Evolutionary conservation across 371 early-diverging fungal species (phyloP), one percentile per base, ranked within the genome.

Genomic region (Zancudomyces culisetae): DNA sequence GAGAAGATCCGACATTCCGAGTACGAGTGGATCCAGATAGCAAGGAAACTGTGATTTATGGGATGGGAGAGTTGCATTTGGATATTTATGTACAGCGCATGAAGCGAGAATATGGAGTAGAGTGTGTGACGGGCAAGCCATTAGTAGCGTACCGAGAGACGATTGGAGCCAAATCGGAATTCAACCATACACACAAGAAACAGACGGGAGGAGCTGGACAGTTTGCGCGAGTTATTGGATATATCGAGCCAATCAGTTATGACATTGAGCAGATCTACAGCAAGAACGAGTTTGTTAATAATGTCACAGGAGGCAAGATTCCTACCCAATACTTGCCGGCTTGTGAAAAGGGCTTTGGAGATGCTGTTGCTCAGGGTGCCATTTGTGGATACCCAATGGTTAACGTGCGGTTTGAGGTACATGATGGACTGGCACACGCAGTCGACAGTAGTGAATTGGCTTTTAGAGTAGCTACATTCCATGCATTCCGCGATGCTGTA

Each of bases 121-220:
- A 91, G 56, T 90, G 90, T 60, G 66, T 76, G 27, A 92, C 91
- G 22, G 98, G 98, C 47, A 93, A 92, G 60, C 95, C 95, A 23
- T 90, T 79, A 60, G 95, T 97, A 28, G 93, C 95, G 21, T 97
- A 88, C 85, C 79, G 94, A 55, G 98, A 97, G 63, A 88, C 95
- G 10, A 80, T 91, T 58, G 78, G 78, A 8, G 57, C 64, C 42
- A 70, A 76, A 52, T 76, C 83, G 49, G 70, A 76, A 54, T 95
- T 97, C 73, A 80, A 85, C 70, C 93, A 93, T 77, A 92, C 92
- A 0, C 97, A 97, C 77, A 94, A 95, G 84, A 97, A 97, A 71
- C 95, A 97, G 71, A 77, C 83, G 47, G 97, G 97, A 60, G 97
- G 97, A 61, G 77, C 92, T 52, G 97, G 97, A 61, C 97, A 97